These are phyloP conservation scores for Raffaelea albimanens DNA, from an alignment of 2,329 filamentous ascomycete genomes.

Conservation along the genomic window DNA sequence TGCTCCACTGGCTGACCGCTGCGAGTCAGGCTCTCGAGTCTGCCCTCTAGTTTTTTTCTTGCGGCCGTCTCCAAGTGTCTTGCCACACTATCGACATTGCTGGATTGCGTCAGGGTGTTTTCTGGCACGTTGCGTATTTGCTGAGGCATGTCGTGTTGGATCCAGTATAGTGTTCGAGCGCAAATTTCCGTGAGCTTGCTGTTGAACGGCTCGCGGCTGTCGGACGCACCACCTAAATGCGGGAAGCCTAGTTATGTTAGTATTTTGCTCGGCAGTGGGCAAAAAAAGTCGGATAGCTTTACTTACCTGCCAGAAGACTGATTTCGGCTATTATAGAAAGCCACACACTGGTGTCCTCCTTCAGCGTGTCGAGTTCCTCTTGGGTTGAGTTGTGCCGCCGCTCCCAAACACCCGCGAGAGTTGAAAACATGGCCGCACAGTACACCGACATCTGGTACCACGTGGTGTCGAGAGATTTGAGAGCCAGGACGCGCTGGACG, in stretches of 20 bases:
- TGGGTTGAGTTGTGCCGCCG: constrained; percentile 50
- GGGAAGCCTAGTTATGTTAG: neutral
- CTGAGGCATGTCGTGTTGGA: constrained; percentile 37
- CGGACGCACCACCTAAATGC: constrained; percentile 15
- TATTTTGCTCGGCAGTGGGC: no score
- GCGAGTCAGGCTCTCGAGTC: neutral
- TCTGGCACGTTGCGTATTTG: neutral
- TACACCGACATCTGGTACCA: constrained; percentile 70
- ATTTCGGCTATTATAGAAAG: constrained; percentile 58
- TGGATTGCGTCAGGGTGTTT: constrained; percentile 28
- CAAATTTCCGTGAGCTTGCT: constrained; percentile 38
- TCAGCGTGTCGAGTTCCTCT: constrained; percentile 50
- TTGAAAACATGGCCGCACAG: constrained; percentile 63
- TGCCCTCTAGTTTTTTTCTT: constrained; percentile 7
- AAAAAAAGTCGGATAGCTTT: no score
- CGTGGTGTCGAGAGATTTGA: constrained; percentile 65
- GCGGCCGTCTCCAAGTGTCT: constrained; percentile 11
- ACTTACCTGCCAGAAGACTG: constrained; percentile 22
- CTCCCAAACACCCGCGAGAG: constrained; percentile 60
- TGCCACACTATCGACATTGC: constrained; percentile 35
- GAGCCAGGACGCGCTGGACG: constrained; percentile 48
- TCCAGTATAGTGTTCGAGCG: constrained; percentile 41
- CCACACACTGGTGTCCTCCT: constrained; percentile 61
- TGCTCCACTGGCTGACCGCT: no score
- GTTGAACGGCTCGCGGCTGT: constrained; percentile 28